Evolutionary conservation across 1,139 yeast species (phyloP), one percentile per base, ranked within the genome.

Genomic region (Yamadazyma sp.): DNA sequence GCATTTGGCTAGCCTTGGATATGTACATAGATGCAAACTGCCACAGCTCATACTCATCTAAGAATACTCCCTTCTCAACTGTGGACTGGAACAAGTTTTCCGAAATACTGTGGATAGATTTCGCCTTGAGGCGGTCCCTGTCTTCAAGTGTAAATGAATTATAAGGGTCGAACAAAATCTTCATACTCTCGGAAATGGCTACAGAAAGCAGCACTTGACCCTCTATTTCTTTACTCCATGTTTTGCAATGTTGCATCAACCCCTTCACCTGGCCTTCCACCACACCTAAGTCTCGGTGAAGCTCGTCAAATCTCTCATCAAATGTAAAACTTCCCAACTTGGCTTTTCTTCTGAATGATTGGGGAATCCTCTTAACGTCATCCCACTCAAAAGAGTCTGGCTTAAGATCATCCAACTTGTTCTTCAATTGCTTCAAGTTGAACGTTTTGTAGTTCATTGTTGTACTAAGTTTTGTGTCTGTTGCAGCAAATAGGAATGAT

Each of bases 241-340:
- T 15, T n/a, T 45, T 38, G 11, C 38, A 33, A 34, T 58, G 56
- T 17, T 55, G 55, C 17, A 54, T 43, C 24, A 71, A 45, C 1
- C 42, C 38, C 5, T 48, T 42, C 14, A 68, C 31, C 3, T 47
- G 38, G 8, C 38, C 44, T 25, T 49, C 53, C 4, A 42, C 34
- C 3, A 40, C 26, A 1, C 41, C 44, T 5, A 50, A 30, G 12
- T 28, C 37, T 34, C 49, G 51, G 6, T 47, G 45, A 8, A 58
- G 44, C 1, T 33, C 44, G 34, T 72, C 69, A 46, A 69, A 73
- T 14, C 62, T 66, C 43, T 64, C 70, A 50, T 75, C 79, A 7
- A 56, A 45, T 0, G 71, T 66, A 28, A 52, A 55, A 2, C 64
- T 54, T 1, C 64, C 66, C 22, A 53, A 40, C 24, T 58, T 61